A percentile compares a stretch with the other conserved stretches of the same genome.
phyloP scores from a whole-genome alignment of 768 basidiomycete genomes.

The Roridomyces roridus region DNA sequence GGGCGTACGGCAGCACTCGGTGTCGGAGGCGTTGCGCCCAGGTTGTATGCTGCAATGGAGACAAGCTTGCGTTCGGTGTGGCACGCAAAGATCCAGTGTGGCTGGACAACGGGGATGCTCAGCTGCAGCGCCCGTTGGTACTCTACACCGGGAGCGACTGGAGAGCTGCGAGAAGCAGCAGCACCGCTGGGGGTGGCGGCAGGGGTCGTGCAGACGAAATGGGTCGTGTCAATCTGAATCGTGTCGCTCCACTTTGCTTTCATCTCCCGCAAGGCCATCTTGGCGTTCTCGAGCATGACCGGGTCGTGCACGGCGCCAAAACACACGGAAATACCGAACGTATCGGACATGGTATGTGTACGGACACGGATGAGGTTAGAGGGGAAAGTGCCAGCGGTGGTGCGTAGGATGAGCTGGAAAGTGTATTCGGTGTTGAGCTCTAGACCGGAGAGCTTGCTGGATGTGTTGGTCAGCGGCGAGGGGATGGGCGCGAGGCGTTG shows the following conservation, averaged over 20 bases:
- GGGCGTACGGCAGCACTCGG: conserved; percentile 60
- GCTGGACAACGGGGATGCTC: conserved; percentile 94
- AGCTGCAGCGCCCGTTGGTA: conserved; percentile 95
- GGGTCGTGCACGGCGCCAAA: conserved; percentile 89
- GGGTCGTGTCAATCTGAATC: conserved; percentile 97
- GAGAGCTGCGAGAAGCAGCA: conserved; percentile 55
- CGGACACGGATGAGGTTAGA: conserved; percentile 83
- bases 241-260: conserved; percentile 89
- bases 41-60: conserved; percentile 81
- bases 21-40: conserved; percentile 66
- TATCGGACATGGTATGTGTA: conserved; percentile 95
- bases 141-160: conserved; percentile 76
- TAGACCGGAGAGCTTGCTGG: conserved; percentile 85
- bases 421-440: conserved; percentile 85
- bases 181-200: conserved; percentile 68
- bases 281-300: conserved; percentile 79
- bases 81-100: conserved; percentile 94
- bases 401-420: conserved; percentile 94
- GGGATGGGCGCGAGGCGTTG: conserved; percentile 88
- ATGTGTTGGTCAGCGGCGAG: conserved; percentile 81
- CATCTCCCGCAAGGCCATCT: conserved; percentile 84
- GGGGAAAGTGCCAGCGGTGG: conserved; percentile 88
- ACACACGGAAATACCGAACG: conserved; percentile 93
- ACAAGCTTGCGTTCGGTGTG: conserved; percentile 88
- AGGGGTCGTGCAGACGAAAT: conserved; percentile 96